Base-by-base conservation (phyloP, 164 flowering plant species). In the Aristolochia californica region DNA sequence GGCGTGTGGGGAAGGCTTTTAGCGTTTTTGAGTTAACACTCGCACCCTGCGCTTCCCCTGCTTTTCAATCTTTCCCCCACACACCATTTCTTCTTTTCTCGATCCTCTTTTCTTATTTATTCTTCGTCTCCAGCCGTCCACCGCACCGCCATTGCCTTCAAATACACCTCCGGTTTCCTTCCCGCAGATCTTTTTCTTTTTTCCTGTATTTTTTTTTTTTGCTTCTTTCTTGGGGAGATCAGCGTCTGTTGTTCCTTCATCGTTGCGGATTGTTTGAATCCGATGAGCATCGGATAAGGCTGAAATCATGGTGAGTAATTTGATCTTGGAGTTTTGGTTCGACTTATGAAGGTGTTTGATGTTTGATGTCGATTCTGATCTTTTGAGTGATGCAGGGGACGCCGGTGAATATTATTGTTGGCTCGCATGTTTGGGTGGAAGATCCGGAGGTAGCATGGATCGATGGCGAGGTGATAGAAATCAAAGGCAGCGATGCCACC, bases 341-440 rank as follows among this genome's bases (percentile, higher is more conserved):
- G 5, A 13, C 22, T 21, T 11, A 53, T 62, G 55, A 45, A 21
- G 10, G 21, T 38, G 55, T 48, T 28, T 52, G 34, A 30, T 49
- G 22, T 2, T n/a, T 5, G 23, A 45, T 45, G 10, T n/a, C 54
- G 18, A 9, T 24, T 45, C 22, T 34, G 48, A 53, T 69, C 43
- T 47, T 61, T n/a, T 26, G 27, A 11, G 53, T 71, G 68, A 56
- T 72, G 22, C 78, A 88, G 96, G 96, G 87, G 68, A 76, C 86
- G 58, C 80, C 85, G 5, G 84, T 79, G 14, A 85, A 85, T 66
- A 83, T 85, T 59, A 72, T 79, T 9, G 84, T 88, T 22, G 88
- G 96, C 54, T 81, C 91, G 5, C 96, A 82, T 18, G 89, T 83
- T 18, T 88, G 96, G 96, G 75, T 57, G 18, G 96, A 88, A 66